Evolutionary conservation across 2,329 filamentous ascomycete genomes (phyloP).

Genomic region (Didymella sp.): DNA sequence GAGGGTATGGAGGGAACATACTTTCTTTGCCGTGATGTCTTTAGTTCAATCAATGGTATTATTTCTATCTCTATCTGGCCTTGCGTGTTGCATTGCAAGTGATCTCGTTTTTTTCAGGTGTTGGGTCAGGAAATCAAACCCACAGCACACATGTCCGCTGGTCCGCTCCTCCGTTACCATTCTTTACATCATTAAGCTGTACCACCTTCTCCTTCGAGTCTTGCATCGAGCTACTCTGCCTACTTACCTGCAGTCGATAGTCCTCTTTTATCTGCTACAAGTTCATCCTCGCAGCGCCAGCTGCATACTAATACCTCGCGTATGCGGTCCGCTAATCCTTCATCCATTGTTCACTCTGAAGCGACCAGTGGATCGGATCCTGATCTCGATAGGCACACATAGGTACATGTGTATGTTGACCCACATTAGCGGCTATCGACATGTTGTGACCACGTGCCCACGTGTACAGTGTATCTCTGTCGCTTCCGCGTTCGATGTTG

Average conservation of each 20-base stretch:
- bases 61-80: not conserved
- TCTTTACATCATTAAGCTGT: not conserved
- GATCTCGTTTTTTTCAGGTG: not conserved
- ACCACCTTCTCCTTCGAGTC: not conserved
- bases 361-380: not conserved
- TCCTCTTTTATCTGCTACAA: not conserved
- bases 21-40: slow-evolving; percentile 17
- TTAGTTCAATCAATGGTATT: not conserved
- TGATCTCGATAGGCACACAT: slow-evolving; percentile 1
- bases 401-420: not conserved
- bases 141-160: not conserved
- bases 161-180: not conserved
- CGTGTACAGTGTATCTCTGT: not conserved
- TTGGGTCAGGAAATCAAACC: not conserved
- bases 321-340: not conserved
- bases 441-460: not conserved
- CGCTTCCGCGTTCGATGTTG: not conserved
- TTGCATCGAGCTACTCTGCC: not conserved
- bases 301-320: not conserved
- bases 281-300: not conserved
- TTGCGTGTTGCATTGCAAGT: not conserved
- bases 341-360: not conserved
- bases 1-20: slow-evolving; percentile 40
- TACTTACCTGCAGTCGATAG: not conserved
- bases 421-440: not conserved